Percentiles rank a stretch among this genome's conserved stretches.
These are phyloP conservation scores for Citrus sinensis DNA, from an alignment of 345 rosid species.

Conservation along the genomic window DNA sequence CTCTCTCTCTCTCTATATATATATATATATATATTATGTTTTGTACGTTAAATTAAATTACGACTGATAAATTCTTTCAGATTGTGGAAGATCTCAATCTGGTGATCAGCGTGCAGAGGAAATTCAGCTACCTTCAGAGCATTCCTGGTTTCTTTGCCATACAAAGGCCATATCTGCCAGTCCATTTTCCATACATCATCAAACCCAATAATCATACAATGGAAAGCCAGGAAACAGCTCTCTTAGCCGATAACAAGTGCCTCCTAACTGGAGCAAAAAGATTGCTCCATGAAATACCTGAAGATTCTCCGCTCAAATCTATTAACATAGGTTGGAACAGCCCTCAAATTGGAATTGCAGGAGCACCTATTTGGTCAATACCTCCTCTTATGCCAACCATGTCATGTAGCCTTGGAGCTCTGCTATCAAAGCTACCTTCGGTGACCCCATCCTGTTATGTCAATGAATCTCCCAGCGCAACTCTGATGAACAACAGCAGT, in stretches of 20 bases:
- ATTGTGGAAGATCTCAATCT: conserved; percentile 57
- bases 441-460: conserved; percentile 26
- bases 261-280: conserved; percentile 39
- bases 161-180: conserved; percentile 50
- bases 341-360: conserved; percentile 36
- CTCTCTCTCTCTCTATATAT: neutral
- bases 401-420: conserved; percentile 48
- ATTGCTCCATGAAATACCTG: conserved; percentile 26
- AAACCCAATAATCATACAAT: conserved; percentile 29
- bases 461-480: conserved; percentile 24
- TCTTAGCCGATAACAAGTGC: conserved; percentile 24
- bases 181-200: conserved; percentile 42
- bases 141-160: conserved; percentile 59
- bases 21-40: neutral
- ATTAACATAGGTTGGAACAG: conserved; percentile 58
- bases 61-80: conserved; percentile 21
- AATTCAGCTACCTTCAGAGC: conserved; percentile 66
- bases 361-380: conserved; percentile 37
- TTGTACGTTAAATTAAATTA: neutral
- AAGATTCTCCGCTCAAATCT: conserved; percentile 38
- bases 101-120: conserved; percentile 63
- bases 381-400: conserved; percentile 47
- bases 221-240: conserved; percentile 27
- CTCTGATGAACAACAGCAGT: conserved; percentile 16
- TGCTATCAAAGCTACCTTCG: conserved; percentile 51